Conservation (phyloP, 768 basidiomycete species). For the Leccinum incarnatum region DNA sequence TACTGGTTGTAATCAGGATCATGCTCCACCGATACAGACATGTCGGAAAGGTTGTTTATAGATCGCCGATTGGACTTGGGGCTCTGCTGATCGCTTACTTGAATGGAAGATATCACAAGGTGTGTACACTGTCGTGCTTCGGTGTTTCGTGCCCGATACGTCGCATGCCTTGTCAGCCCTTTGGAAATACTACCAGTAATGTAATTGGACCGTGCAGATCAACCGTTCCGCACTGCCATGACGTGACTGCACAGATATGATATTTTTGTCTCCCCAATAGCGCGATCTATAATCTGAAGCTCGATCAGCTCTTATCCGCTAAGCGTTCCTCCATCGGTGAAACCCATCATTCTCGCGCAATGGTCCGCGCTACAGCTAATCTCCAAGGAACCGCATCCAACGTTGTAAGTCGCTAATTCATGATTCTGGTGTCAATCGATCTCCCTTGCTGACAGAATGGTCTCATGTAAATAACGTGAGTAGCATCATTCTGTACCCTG, state of each 20-base stretch:
- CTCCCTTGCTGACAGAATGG: slow-evolving; percentile 38
- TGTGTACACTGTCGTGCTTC: background rate
- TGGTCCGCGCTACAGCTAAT: slow-evolving; percentile 31
- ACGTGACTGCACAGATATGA: too few species aligned
- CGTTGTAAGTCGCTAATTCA: slow-evolving; percentile 36
- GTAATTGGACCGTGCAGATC: too few species aligned
- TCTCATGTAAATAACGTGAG: slow-evolving; percentile 57
- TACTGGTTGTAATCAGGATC: background rate
- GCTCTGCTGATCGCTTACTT: too few species aligned
- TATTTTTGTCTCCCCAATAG: too few species aligned
- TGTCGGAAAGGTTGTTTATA: background rate
- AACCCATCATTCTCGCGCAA: slow-evolving; percentile 6
- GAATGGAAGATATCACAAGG: too few species aligned
- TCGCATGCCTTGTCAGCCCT: background rate
- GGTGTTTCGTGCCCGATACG: background rate
- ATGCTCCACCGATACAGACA: background rate
- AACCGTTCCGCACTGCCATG: too few species aligned
- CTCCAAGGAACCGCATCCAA: slow-evolving; percentile 40
- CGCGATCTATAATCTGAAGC: too few species aligned
- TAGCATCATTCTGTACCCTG: background rate
- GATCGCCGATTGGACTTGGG: background rate
- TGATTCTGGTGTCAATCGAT: background rate
- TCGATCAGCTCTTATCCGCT: background rate
- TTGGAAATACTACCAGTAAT: too few species aligned
- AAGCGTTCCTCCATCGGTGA: background rate